Evolutionary conservation across 805 yeast genomes (phyloP), one percentile per base, ranked within the genome.

Genomic region (Spathaspora boniae): DNA sequence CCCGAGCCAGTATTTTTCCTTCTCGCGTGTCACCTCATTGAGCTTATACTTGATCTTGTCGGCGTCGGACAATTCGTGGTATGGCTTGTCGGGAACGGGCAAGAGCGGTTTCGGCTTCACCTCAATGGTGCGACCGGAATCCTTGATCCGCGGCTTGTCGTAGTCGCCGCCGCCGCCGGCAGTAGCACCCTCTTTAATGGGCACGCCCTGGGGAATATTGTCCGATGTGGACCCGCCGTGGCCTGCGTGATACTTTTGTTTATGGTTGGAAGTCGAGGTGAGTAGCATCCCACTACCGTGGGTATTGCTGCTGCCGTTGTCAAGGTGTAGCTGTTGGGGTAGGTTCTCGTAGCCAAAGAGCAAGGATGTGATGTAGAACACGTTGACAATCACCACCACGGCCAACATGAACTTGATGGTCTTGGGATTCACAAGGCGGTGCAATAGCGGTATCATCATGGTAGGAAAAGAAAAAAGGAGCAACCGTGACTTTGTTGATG

Each of bases 1-100:
- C 2, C 53, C 58, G 9, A 50, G 34, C 61, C 62, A 58, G 33
- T 50, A 53, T 24, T 52, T 47, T 2, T 48, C 44, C 21, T 47
- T 48, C 21, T 58, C 43, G 14, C 20, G 5, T 16, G 51, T 40
- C 23, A 53, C 41, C 32, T 50, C 48, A 26, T 54, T 54, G 9
- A 54, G 34, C 23, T 42, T 42, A 24, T 43, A 42, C 15, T 43
- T 40, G 14, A 54, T 43, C 25, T 47, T 40, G 15, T 51, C 47
- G 1, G 28, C 20, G 23, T 43, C 46, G 11, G 43, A 33, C 18
- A 51, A 40, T 23, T 50, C 38, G 2, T 38, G 36, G 24, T 44
- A 50, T 11, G 50, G 47, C 21, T 32, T 37, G 17, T 46, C 38
- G 3, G 56, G 53, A 8, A 51, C 34, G 5, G 25, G 19, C 26